Base-by-base conservation (phyloP, 495 filamentous ascomycete genomes). In the Aspergillus carlsbadensis region DNA sequence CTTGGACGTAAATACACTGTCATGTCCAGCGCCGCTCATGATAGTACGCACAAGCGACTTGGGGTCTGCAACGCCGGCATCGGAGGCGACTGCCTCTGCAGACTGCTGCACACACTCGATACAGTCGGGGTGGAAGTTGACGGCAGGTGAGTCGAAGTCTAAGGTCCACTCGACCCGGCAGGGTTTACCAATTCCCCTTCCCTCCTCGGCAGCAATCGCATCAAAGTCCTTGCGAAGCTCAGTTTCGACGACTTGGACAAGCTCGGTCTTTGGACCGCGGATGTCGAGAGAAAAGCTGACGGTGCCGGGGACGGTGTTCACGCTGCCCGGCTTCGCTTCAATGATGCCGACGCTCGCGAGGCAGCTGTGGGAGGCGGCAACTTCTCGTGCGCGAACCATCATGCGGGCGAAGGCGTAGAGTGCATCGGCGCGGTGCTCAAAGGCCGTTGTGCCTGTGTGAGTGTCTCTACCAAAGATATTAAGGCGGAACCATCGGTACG, bases 381-480 rank as follows among this genome's bases (percentile, higher is more conserved):
- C 71, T 43, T 82, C 80, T 62, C 87, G 84, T 1, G 82, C 81
- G 47, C 82, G 78, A 5, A 85, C 72, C 59, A 94, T 89, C 75
- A 91, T 81, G 33, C 82, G 83, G 0, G 85, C 77, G 35, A 87
- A 85, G 10, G 82, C 77, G 51, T 89, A 82, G 50, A 92, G 73
- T 1, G 87, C 85, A 62, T 91, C 87, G 35, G 71, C 69, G 54
- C 78, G 76, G 43, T 77, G 69, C 44, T 75, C 65, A 37, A 91
- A 84, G 17, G 84, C 82, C 1, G 89, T 93, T 0, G 88, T 91
- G 1, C 89, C 89, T 0, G 88, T 91, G 62, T 92, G 89, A 17
- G 81, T 83, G 62, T 89, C 87, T 57, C 80, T 71, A 13, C 89
- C 88, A 15, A 70, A 71, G 10, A 93, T 78, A 15, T 81, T 81